Conservation (phyloP, 2,329 filamentous ascomycete genomes). For the Fusarium solani-melongenae region DNA sequence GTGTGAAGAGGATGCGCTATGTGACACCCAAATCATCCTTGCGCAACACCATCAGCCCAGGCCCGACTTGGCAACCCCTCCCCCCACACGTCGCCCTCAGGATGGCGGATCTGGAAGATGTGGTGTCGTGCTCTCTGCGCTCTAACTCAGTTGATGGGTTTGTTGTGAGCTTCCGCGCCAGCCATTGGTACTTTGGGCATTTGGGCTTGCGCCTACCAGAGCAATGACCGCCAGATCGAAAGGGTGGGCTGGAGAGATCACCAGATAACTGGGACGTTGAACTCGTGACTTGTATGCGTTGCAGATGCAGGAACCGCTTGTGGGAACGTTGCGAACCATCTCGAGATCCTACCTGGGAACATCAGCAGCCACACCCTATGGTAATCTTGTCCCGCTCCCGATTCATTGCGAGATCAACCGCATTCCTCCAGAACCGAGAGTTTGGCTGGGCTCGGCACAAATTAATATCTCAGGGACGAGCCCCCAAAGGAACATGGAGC, state of each 20-base stretch:
- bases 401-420: not conserved
- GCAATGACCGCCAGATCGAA: constrained; percentile 14
- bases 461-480: constrained; percentile 14
- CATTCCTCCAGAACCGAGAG: constrained; percentile 10
- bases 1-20: constrained; percentile 20
- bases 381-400: not conserved
- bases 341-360: constrained; percentile 18
- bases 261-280: constrained; percentile 25
- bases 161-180: not conserved
- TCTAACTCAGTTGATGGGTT: constrained; percentile 7
- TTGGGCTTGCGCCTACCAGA: constrained; percentile 6
- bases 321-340: constrained; percentile 10
- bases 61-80: constrained; percentile 24
- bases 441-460: not conserved
- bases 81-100: constrained; percentile 27
- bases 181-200: not conserved
- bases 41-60: constrained; percentile 25
- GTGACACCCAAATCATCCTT: constrained; percentile 31
- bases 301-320: constrained; percentile 35
- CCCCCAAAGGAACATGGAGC: not conserved
- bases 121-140: constrained; percentile 29
- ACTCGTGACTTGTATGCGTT: constrained; percentile 25
- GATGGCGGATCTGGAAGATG: constrained; percentile 11
- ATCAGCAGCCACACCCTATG: constrained; percentile 1
- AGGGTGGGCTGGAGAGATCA: constrained; percentile 24